phyloP scores from a whole-genome alignment of 768 basidiomycete genomes.

The Boletus subcaerulescens region DNA sequence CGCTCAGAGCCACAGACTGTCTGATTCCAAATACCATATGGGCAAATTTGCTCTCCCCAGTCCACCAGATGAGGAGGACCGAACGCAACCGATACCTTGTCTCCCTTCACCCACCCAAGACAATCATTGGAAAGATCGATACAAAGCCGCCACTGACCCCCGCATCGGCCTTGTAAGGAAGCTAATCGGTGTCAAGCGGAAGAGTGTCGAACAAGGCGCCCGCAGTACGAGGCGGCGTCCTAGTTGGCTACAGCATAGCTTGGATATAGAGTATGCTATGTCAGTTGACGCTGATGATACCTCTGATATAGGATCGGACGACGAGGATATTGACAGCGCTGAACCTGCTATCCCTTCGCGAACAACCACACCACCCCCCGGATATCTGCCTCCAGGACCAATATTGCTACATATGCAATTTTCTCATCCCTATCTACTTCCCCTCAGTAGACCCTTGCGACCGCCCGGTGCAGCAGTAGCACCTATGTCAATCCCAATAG shows the following conservation, averaged over 20 bases:
- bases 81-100: conserved; percentile 25
- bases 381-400: conserved; percentile 70
- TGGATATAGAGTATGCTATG: conserved; percentile 41
- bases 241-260: conserved; percentile 45
- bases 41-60: conserved; percentile 75
- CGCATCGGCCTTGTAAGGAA: conserved; percentile 65
- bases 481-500: conserved; percentile 41
- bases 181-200: conserved; percentile 70
- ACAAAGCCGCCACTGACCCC: conserved; percentile 66
- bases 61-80: conserved; percentile 53
- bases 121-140: conserved; percentile 50
- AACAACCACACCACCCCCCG: conserved; percentile 66
- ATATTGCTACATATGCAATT: conserved; percentile 67
- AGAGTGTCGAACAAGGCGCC: conserved; percentile 39
- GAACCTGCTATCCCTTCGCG: conserved; percentile 38
- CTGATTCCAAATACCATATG: conserved; percentile 69
- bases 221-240: conserved; percentile 37
- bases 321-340: conserved; percentile 36
- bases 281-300: conserved; percentile 37
- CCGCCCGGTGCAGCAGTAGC: conserved; percentile 54
- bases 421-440: conserved; percentile 59
- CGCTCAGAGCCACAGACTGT: conserved; percentile 53
- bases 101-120: conserved; percentile 16
- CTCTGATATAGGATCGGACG: conserved; percentile 40
- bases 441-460: conserved; percentile 56